Conservation (phyloP, 2,329 filamentous ascomycete species). For the Bipolaris gigantea region DNA sequence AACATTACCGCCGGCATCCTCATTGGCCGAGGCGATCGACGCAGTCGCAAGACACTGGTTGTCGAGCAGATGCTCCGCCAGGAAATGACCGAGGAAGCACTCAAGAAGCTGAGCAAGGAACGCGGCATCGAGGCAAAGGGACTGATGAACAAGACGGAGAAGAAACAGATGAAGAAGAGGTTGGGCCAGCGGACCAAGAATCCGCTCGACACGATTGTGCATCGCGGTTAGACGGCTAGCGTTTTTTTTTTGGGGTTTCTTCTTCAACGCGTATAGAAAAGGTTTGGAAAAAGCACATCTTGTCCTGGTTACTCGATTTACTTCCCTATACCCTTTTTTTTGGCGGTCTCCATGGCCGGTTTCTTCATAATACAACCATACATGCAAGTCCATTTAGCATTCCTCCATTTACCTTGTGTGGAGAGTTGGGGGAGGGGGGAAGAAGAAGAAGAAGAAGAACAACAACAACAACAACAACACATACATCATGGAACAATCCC, state of each 20-base stretch:
- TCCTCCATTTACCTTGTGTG: no score
- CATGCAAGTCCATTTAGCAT: no score
- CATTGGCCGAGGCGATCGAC: slow-evolving; percentile 74
- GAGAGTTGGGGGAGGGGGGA: no score
- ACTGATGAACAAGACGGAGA: slow-evolving; percentile 29
- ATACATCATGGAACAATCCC: background rate
- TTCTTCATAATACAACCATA: no score
- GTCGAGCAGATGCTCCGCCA: slow-evolving; percentile 75
- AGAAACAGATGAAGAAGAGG: slow-evolving; percentile 24
- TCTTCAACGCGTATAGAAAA: background rate
- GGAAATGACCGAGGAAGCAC: slow-evolving; percentile 68
- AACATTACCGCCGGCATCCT: slow-evolving; percentile 77
- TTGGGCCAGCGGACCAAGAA: slow-evolving; percentile 29
- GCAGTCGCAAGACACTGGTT: slow-evolving; percentile 82
- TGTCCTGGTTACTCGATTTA: background rate
- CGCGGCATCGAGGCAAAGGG: slow-evolving; percentile 37
- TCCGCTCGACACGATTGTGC: slow-evolving; percentile 30
- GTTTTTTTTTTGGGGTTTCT: background rate
- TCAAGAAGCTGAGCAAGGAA: slow-evolving; percentile 57
- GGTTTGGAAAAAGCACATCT: background rate
- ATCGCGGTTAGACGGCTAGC: slow-evolving; percentile 22
- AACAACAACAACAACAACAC: no score
- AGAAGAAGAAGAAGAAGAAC: no score
- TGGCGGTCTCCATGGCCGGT: no score
- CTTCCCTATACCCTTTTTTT: background rate